Conservation (phyloP, 2,329 filamentous ascomycete genomes). For the Laburnicola sp. region DNA sequence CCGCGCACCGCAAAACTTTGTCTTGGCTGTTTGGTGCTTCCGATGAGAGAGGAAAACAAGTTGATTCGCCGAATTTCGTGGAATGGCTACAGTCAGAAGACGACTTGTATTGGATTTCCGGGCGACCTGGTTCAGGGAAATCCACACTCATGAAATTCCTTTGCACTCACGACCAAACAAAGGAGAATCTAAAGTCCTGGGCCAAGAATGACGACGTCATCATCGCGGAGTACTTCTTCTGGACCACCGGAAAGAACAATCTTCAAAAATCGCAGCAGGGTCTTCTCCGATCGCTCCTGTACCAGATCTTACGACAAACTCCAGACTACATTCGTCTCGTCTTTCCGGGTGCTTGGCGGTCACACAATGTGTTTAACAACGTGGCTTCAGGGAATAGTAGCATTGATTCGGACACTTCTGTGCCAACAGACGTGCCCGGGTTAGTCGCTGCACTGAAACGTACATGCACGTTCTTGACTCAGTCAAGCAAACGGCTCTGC, state of each 20-base stretch:
- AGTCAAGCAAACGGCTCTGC: no score
- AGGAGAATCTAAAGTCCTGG: no score
- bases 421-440: background rate
- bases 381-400: no score
- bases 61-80: no score
- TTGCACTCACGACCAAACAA: background rate
- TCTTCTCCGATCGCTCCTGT: constrained; percentile 44
- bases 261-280: constrained; percentile 50
- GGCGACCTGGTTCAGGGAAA: background rate
- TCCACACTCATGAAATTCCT: background rate
- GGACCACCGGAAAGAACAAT: constrained; percentile 10
- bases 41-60: no score
- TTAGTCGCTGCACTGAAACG: background rate
- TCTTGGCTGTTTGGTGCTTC: no score
- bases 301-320: constrained; percentile 29
- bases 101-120: background rate
- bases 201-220: background rate
- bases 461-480: background rate
- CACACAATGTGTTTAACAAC: background rate
- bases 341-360: background rate
- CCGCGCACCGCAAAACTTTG: no score
- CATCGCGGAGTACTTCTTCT: background rate
- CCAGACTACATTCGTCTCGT: constrained; percentile 1
- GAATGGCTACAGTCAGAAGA: no score
- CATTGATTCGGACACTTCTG: background rate